These are phyloP conservation scores for Colletotrichum eleusines DNA, from an alignment of 2,329 filamentous ascomycete species.

Conservation along the genomic window DNA sequence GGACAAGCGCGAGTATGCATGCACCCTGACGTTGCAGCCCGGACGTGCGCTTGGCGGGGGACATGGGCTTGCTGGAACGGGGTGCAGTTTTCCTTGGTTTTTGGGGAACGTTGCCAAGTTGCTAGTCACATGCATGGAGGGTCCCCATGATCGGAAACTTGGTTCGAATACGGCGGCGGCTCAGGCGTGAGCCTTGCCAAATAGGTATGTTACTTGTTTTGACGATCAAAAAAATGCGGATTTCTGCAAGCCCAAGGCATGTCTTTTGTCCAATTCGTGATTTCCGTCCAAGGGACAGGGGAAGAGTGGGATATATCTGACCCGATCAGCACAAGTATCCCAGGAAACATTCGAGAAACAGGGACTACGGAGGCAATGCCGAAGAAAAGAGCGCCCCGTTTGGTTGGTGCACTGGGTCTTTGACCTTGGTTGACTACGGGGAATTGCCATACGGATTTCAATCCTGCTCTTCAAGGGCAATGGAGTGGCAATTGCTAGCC, in stretches of 20 bases:
- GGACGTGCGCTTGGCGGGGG: slow-evolving; percentile 37
- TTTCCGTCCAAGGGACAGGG: background rate
- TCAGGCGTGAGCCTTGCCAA: no score
- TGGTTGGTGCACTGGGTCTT: slow-evolving; percentile 24
- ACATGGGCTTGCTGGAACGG: slow-evolving; percentile 18
- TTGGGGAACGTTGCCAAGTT: slow-evolving; percentile 40
- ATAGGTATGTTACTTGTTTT: slow-evolving; percentile 31
- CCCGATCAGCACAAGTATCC: slow-evolving; percentile 10
- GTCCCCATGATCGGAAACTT: slow-evolving; percentile 38
- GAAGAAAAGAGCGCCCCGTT: slow-evolving; percentile 10
- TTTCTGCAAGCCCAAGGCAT: slow-evolving; percentile 13
- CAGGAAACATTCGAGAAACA: slow-evolving; percentile 14
- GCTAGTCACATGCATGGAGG: slow-evolving; percentile 39
- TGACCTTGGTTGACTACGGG: background rate
- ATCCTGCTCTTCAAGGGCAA: background rate
- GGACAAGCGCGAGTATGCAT: slow-evolving; percentile 21
- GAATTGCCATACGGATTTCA: background rate
- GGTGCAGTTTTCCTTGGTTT: slow-evolving; percentile 39
- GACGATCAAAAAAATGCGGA: slow-evolving; percentile 17
- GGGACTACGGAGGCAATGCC: slow-evolving; percentile 13
- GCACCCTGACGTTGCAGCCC: slow-evolving; percentile 40
- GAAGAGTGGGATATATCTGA: slow-evolving; percentile 7
- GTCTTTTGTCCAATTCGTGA: background rate
- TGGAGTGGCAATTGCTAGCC: slow-evolving; percentile 8
- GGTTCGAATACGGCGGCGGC: slow-evolving; percentile 28